phyloP scores from a whole-genome alignment of 2,329 filamentous ascomycete species.

The Trichoderma koningii region DNA sequence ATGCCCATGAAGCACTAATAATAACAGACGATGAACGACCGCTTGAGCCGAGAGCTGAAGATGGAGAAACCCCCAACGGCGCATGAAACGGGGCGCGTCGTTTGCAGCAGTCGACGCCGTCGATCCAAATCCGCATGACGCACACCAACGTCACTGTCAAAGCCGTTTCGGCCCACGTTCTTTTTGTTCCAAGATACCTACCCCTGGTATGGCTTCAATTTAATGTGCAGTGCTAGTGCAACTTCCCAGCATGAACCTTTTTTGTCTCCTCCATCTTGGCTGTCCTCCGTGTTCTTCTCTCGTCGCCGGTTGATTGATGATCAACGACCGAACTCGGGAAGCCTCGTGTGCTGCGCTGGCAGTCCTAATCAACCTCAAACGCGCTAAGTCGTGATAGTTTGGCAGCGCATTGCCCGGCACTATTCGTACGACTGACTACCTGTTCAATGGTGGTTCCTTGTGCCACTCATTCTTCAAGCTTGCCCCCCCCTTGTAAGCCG shows the following conservation, averaged over 20 bases:
- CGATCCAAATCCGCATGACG: slow-evolving; percentile 15
- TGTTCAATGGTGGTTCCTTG: background rate
- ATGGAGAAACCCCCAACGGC: background rate
- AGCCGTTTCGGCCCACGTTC: background rate
- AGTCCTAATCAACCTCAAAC: slow-evolving; percentile 17
- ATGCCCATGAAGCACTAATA: background rate
- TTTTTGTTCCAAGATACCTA: background rate
- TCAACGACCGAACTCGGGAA: slow-evolving; percentile 4
- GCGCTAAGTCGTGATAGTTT: slow-evolving; percentile 3
- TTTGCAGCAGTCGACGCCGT: background rate
- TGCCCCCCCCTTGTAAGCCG: background rate
- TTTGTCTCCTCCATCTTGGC: background rate
- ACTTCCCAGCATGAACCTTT: background rate
- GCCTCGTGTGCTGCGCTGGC: slow-evolving; percentile 10
- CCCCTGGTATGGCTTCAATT: background rate
- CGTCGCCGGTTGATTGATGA: background rate
- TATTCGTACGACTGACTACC: slow-evolving; percentile 8
- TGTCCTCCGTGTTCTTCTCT: background rate
- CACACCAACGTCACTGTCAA: slow-evolving; percentile 5
- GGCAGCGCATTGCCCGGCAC: background rate
- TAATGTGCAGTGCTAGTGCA: no score
- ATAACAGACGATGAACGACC: background rate
- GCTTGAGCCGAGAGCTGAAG: slow-evolving; percentile 11
- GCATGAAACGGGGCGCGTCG: background rate
- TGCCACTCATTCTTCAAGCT: no score